Conservation (phyloP, 768 basidiomycete genomes). For the Sarcomyxa edulis region DNA sequence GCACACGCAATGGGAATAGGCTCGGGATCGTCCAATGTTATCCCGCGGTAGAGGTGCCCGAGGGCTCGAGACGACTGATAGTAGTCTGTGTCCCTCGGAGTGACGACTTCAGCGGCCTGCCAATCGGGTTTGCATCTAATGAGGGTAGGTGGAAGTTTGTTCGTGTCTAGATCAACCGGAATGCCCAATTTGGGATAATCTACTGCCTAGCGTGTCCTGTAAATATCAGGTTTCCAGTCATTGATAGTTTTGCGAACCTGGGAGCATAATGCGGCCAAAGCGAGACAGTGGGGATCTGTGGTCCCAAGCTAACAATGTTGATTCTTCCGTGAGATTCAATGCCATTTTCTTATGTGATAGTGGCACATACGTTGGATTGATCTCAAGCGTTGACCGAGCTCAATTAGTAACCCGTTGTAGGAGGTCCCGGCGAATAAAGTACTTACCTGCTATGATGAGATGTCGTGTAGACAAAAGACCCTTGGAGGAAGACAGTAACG, state of each 20-base stretch:
- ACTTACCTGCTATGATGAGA: constrained; percentile 64
- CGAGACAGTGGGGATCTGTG: constrained; percentile 48
- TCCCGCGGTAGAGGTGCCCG: constrained; percentile 64
- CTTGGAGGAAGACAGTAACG: constrained; percentile 27
- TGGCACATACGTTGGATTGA: constrained; percentile 54
- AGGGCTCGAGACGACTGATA: constrained; percentile 69
- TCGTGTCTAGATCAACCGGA: constrained; percentile 45
- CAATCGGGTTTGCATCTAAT: constrained; percentile 77
- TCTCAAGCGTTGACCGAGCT: constrained; percentile 31
- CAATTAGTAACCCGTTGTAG: too few relatives aligned
- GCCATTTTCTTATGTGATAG: too few relatives aligned
- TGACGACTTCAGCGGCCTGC: constrained; percentile 56
- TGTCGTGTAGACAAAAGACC: constrained; percentile 66
- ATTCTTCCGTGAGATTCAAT: too few relatives aligned
- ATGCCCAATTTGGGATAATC: constrained; percentile 80
- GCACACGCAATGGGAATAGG: constrained; percentile 14
- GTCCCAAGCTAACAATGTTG: constrained; percentile 74
- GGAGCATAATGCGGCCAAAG: constrained; percentile 57
- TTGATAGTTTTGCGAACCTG: constrained; percentile 23
- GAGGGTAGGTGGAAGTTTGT: constrained; percentile 43
- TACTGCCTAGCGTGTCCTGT: constrained; percentile 45
- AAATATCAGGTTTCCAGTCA: not conserved
- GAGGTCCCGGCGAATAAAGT: not conserved
- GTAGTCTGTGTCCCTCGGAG: constrained; percentile 55
- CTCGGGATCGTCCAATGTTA: constrained; percentile 38